Evolutionary conservation across 2,329 filamentous ascomycete genomes (phyloP).

Genomic region (Ceratocystis diversiconidia): DNA sequence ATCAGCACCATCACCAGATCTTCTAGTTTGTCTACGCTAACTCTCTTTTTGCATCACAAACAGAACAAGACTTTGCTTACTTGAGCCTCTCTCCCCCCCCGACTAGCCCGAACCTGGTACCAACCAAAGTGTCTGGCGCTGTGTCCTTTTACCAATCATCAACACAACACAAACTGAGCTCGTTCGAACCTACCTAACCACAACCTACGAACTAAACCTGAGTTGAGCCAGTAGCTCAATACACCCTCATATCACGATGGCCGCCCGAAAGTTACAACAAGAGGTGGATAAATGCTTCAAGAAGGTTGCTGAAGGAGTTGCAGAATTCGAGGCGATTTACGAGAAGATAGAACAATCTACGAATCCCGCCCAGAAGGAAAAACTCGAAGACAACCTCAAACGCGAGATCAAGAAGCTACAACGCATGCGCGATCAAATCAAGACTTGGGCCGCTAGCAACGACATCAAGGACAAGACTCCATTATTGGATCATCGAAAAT

Average conservation of each 20-base stretch:
- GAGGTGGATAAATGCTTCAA: conserved; percentile 99
- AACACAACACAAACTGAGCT: background rate
- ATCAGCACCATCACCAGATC: background rate
- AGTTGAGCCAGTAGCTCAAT: conserved; percentile 17
- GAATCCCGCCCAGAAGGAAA: conserved; percentile 93
- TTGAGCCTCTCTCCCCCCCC: background rate
- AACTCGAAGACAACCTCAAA: conserved; percentile 94
- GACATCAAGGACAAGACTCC: conserved; percentile 99
- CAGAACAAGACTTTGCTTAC: background rate
- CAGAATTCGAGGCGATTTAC: conserved; percentile 86
- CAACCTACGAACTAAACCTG: background rate
- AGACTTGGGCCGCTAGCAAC: conserved; percentile 96
- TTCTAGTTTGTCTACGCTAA: background rate
- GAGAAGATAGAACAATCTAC: conserved; percentile 91
- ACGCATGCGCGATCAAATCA: conserved; percentile 93
- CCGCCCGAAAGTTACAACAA: conserved; percentile 88
- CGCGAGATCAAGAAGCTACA: conserved; percentile 99
- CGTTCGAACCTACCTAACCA: background rate
- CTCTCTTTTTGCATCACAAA: background rate
- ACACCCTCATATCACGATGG: conserved; percentile 47
- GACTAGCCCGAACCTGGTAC: background rate
- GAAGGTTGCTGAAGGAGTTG: conserved; percentile 85
- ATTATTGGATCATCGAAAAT: conserved; percentile 79
- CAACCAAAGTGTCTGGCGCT: background rate
- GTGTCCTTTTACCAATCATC: background rate